Conservation (phyloP, 441 rosid species). For the Pelargonium cotyledonis region DNA sequence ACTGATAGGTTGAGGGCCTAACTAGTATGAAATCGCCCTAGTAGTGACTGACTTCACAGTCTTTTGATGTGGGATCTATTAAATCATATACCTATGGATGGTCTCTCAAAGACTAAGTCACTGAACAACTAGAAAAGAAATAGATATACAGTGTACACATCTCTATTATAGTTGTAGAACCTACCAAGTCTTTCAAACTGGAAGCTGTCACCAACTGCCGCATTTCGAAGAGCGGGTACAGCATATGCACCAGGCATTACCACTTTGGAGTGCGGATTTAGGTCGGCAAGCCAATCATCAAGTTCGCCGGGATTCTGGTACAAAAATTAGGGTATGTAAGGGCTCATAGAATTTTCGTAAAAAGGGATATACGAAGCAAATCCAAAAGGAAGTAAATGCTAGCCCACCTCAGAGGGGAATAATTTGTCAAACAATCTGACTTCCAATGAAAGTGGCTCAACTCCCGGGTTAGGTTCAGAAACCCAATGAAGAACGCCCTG, state of each 20-base stretch:
- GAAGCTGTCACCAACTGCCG: constrained; percentile 61
- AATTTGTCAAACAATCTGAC: constrained; percentile 86
- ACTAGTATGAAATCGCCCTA: no score
- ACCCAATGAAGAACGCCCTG: constrained; percentile 99
- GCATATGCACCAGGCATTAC: constrained; percentile 59
- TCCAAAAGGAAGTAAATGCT: constrained; percentile 8
- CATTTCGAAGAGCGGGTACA: constrained; percentile 50
- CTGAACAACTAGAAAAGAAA: not conserved
- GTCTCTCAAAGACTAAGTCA: not conserved
- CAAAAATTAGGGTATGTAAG: constrained; percentile 21
- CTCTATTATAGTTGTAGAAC: constrained; percentile 10
- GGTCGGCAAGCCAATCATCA: constrained; percentile 71
- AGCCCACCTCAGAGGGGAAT: constrained; percentile 71
- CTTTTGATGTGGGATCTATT: no score
- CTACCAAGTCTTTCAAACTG: constrained; percentile 95
- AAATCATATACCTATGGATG: no score
- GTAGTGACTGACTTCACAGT: no score
- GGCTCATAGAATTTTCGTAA: constrained; percentile 1
- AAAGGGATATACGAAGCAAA: constrained; percentile 3
- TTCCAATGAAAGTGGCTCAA: constrained; percentile 61
- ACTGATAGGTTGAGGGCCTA: no score
- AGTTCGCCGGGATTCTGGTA: constrained; percentile 84
- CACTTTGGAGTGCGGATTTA: constrained; percentile 61
- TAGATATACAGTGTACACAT: not conserved
- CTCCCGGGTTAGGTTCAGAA: constrained; percentile 56